Conservation (phyloP, 164 flowering plant species). For the Taxillus chinensis region DNA sequence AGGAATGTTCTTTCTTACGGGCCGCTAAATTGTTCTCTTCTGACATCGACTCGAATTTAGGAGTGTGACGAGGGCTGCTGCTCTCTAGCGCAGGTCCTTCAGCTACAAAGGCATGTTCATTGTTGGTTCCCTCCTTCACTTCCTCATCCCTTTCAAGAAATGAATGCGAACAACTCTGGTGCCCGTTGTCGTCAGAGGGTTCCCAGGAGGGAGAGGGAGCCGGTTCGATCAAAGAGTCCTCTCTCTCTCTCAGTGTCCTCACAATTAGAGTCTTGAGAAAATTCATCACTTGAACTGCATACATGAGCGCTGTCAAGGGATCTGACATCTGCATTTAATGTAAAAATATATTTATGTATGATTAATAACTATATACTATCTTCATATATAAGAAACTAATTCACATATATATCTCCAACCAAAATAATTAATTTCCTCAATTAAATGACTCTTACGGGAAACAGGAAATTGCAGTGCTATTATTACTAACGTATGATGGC, state of each 20-base stretch:
- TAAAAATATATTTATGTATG: not conserved
- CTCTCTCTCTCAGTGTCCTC: conserved; percentile 43
- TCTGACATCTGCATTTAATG: conserved; percentile 35
- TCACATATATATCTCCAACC: not conserved
- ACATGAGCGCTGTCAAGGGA: conserved; percentile 66
- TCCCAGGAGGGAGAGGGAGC: conserved; percentile 14
- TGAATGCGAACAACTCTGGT: conserved; percentile 15
- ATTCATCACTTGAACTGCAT: conserved; percentile 74
- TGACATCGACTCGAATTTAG: not conserved
- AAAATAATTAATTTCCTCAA: not conserved
- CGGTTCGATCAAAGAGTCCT: conserved; percentile 23
- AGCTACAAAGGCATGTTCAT: conserved; percentile 8
- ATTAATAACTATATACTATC: not conserved
- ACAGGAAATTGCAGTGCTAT: too few species aligned
- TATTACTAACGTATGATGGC: too few species aligned
- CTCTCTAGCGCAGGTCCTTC: conserved; percentile 16
- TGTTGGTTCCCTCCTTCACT: conserved; percentile 6
- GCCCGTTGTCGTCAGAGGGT: conserved; percentile 27
- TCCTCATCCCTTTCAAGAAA: not conserved
- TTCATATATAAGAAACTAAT: not conserved
- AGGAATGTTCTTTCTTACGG: conserved; percentile 7
- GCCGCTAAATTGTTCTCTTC: conserved; percentile 15
- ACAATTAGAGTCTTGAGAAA: conserved; percentile 53
- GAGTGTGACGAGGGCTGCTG: conserved; percentile 3
- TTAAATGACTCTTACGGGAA: too few species aligned